Percentiles rank a stretch among this genome's conserved stretches.
Evolutionary conservation across 2,329 filamentous ascomycete species (phyloP).

Genomic region (Paracoccidioides brasiliensis): DNA sequence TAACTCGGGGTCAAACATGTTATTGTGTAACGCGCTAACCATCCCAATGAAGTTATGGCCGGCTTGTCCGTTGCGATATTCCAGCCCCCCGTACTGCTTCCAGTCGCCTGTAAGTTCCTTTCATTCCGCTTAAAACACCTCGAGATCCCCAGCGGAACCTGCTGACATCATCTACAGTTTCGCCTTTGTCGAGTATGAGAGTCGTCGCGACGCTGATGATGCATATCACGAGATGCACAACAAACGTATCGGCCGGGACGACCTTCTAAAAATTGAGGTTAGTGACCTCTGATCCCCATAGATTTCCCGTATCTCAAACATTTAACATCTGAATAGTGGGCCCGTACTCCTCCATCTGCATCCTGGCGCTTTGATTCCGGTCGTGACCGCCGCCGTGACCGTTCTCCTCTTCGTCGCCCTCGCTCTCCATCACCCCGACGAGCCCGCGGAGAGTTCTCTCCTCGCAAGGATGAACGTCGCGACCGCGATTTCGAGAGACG

Average conservation of each 20-base stretch:
- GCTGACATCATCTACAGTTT: conserved; percentile 44
- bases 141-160: conserved; percentile 13
- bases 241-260: conserved; percentile 92
- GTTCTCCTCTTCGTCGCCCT: conserved; percentile 64
- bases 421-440: conserved; percentile 46
- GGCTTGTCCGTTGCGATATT: conserved; percentile 95
- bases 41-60: conserved; percentile 64
- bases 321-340: conserved; percentile 56
- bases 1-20: not conserved
- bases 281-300: conserved; percentile 15
- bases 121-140: not conserved
- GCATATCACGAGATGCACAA: conserved; percentile 99
- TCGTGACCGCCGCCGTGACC: conserved; percentile 52
- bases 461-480: conserved; percentile 75
- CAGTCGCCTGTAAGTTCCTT: conserved; percentile 73
- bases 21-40: conserved; percentile 18
- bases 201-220: conserved; percentile 93
- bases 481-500: conserved; percentile 58
- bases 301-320: conserved; percentile 1
- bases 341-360: conserved; percentile 89
- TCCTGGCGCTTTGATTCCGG: conserved; percentile 98
- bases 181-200: conserved; percentile 98
- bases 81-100: conserved; percentile 87
- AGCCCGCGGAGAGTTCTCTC: conserved; percentile 59
- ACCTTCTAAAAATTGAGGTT: conserved; percentile 96